Conservation (phyloP, 768 basidiomycete genomes). For the Mycena pura region DNA sequence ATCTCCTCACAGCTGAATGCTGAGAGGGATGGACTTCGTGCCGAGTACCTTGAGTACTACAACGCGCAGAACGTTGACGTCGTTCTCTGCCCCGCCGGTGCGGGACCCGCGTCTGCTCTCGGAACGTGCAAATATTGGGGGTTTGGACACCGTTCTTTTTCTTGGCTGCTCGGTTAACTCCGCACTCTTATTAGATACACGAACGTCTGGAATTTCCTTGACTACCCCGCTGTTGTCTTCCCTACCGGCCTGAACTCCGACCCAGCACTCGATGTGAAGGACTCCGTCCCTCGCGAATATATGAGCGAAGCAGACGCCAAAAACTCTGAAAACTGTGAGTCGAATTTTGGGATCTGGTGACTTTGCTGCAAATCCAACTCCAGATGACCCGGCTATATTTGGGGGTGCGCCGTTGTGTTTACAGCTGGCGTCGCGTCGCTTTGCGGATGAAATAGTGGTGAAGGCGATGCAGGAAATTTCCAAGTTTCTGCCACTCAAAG, state of each 20-base stretch:
- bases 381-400: slow-evolving; percentile 19
- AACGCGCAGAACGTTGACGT: slow-evolving; percentile 46
- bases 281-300: slow-evolving; percentile 3
- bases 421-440: slow-evolving; percentile 20
- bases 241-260: slow-evolving; percentile 46
- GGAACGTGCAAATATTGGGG: slow-evolving; percentile 47
- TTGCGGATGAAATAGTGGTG: slow-evolving; percentile 21
- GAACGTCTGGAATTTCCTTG: slow-evolving; percentile 49
- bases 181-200: slow-evolving; percentile 40
- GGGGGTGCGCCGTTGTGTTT: slow-evolving; percentile 17
- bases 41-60: slow-evolving; percentile 45
- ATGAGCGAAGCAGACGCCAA: slow-evolving; percentile 26
- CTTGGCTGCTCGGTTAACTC: not conserved
- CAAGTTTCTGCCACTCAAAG: slow-evolving; percentile 12
- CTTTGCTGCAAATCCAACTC: not conserved
- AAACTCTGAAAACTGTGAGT: slow-evolving; percentile 22
- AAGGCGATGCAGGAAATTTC: slow-evolving; percentile 22
- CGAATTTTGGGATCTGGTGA: not conserved
- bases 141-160: slow-evolving; percentile 16
- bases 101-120: slow-evolving; percentile 45
- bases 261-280: slow-evolving; percentile 31
- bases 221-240: slow-evolving; percentile 52
- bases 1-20: slow-evolving; percentile 2
- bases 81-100: slow-evolving; percentile 44
- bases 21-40: slow-evolving; percentile 40